phyloP scores from a whole-genome alignment of 352 stramenopile species.

The Blastocystis sp. region DNA sequence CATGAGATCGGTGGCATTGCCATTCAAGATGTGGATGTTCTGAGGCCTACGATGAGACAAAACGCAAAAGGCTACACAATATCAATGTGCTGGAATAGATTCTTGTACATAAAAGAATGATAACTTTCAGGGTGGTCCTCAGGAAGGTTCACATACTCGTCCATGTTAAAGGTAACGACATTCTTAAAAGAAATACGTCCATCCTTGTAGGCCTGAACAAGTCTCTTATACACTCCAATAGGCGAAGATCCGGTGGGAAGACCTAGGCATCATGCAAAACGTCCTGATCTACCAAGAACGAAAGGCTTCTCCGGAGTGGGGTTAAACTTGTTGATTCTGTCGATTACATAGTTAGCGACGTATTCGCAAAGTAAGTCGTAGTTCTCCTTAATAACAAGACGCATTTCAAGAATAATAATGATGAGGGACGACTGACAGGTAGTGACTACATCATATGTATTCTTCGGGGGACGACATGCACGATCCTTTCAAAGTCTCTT shows the following conservation, averaged over 20 bases:
- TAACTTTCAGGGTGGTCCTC: constrained; percentile 78
- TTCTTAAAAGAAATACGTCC: constrained; percentile 73
- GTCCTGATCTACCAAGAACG: constrained; percentile 67
- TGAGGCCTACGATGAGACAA: constrained; percentile 67
- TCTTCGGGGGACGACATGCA: not conserved
- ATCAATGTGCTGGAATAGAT: constrained; percentile 81
- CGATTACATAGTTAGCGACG: constrained; percentile 75
- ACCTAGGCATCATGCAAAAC: constrained; percentile 61
- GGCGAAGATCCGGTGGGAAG: constrained; percentile 79
- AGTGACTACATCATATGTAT: not conserved
- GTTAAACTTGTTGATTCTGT: constrained; percentile 75
- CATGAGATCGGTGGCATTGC: constrained; percentile 74
- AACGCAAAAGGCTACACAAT: constrained; percentile 66
- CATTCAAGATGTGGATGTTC: constrained; percentile 80
- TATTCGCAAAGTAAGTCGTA: constrained; percentile 71
- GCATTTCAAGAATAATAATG: constrained; percentile 67
- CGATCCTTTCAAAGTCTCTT: not conserved
- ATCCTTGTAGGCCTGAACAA: constrained; percentile 73
- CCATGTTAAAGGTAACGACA: constrained; percentile 83
- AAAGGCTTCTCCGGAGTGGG: constrained; percentile 74
- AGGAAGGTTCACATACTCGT: constrained; percentile 77
- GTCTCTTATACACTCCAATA: constrained; percentile 73
- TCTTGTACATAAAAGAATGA: constrained; percentile 81
- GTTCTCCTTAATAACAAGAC: constrained; percentile 77
- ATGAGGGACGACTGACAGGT: not conserved